Evolutionary conservation across 495 filamentous ascomycete genomes (phyloP).

Genomic region (Penicillium ucsense): DNA sequence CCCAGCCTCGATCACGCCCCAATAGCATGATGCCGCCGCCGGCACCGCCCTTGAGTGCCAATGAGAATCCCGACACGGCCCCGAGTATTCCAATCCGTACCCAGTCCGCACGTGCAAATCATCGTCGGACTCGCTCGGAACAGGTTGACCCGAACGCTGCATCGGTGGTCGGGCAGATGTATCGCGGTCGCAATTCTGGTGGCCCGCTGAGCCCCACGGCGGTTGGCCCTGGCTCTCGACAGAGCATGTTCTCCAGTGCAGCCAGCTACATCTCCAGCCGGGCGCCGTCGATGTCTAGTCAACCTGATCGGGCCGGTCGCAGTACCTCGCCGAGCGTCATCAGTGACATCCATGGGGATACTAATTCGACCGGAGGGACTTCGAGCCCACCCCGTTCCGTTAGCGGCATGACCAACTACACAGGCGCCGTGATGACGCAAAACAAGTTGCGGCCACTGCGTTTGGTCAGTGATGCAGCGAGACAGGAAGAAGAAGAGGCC

Average conservation of each 20-base stretch:
- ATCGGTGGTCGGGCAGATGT: constrained; percentile 74
- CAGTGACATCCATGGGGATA: constrained; percentile 49
- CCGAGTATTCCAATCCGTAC: constrained; percentile 74
- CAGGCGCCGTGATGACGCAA: constrained; percentile 53
- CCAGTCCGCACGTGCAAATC: constrained; percentile 48
- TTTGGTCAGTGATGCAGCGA: constrained; percentile 52
- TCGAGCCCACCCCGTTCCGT: constrained; percentile 48
- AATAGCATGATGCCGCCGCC: constrained; percentile 50
- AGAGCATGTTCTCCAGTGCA: constrained; percentile 35
- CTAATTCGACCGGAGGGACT: constrained; percentile 37
- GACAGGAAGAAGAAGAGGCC: constrained; percentile 37
- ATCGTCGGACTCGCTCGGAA: constrained; percentile 61
- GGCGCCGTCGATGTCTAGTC: constrained; percentile 37
- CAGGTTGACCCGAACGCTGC: constrained; percentile 53
- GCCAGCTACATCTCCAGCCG: constrained; percentile 36
- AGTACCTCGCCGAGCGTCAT: constrained; percentile 51
- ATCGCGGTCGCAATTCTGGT: constrained; percentile 55
- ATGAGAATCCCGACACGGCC: constrained; percentile 68
- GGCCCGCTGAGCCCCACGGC: constrained; percentile 44
- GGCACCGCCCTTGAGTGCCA: constrained; percentile 31
- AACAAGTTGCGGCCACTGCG: constrained; percentile 77
- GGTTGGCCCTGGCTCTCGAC: constrained; percentile 35
- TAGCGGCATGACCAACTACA: constrained; percentile 45
- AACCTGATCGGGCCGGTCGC: constrained; percentile 29
- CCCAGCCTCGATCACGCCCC: constrained; percentile 47